Evolutionary conservation across 179 eudicot species (phyloP), one percentile per base, ranked within the genome.

Genomic region (Corrigiola litoralis): DNA sequence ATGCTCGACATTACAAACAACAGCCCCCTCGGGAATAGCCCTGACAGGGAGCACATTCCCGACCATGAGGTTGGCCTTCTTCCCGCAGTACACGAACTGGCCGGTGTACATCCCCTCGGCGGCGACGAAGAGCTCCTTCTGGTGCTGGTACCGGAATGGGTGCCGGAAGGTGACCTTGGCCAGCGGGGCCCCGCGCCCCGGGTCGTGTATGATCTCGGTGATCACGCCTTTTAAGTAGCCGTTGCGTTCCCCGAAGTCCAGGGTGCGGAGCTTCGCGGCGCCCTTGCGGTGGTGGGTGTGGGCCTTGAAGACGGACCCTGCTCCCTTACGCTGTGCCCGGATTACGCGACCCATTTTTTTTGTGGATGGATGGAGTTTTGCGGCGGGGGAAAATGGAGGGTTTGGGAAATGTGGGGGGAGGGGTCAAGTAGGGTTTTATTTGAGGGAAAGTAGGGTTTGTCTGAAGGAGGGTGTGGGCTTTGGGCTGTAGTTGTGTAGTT

Each of bases 101-200:
- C 80, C 80, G 4, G 80, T 66, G 21, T 71, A 76, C 76, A 71
- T 71, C 0, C 80, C 80, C 49, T 76, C 80, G 1, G 80, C 80
- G 17, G 80, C 80, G 0, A 76, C 80, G 8, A 76, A 76, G 0
- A 76, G 37, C 32, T 76, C 80, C 58, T 76, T 76, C 56, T 76
- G 80, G 6, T 76, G 80, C 68, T 76, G 71, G 62, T 71, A 76
- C 4, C 80, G n/a, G 61, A 76, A 76, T 0, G 80, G 80, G 18
- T 76, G 80, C 1, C 80, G 65, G 62, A 76, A 76, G 1, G 80
- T 76, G 24, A 76, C 70, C 16, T 58, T 51, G 0, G 76, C 80
- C 1, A 76, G 36, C 1, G 80, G 80, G 0, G 80, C 80, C 0
- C 80, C 80, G 11, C 80, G 72, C 0, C 80, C 80, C 0, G 80